phyloP scores from a whole-genome alignment of 2,329 filamentous ascomycete genomes.

The Fusarium albidum region DNA sequence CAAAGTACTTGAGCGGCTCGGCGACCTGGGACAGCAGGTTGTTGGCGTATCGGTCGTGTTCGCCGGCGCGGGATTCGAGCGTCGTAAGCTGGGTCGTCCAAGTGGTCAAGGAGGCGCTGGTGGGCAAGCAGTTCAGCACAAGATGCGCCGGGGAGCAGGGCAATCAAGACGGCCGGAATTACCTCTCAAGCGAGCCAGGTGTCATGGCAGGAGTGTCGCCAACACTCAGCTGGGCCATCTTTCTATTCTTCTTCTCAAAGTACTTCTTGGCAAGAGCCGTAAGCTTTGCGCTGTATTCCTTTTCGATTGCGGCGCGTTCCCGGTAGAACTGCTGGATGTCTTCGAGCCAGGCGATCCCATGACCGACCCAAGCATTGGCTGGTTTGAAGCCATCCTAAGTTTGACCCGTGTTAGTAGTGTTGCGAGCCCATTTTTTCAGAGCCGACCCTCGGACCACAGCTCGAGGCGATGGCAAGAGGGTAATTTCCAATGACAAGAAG shows the following conservation, averaged over 20 bases:
- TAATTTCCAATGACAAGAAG: neutral
- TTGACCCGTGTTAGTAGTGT: slow-evolving; percentile 16
- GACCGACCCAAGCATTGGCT: slow-evolving; percentile 88
- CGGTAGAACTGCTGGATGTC: slow-evolving; percentile 98
- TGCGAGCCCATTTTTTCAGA: slow-evolving; percentile 10
- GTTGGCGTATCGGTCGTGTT: slow-evolving; percentile 86
- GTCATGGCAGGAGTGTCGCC: slow-evolving; percentile 94
- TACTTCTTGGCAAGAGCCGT: slow-evolving; percentile 92
- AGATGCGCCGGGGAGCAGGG: slow-evolving; percentile 1
- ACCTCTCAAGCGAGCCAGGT: slow-evolving; percentile 93
- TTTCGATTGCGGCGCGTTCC: slow-evolving; percentile 92
- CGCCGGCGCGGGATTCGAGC: slow-evolving; percentile 84
- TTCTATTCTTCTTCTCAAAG: slow-evolving; percentile 95
- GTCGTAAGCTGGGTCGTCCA: slow-evolving; percentile 95
- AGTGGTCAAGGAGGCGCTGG: slow-evolving; percentile 90
- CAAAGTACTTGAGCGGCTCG: slow-evolving; percentile 82
- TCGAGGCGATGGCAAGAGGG: slow-evolving; percentile 21
- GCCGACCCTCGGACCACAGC: slow-evolving; percentile 12
- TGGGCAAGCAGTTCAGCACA: slow-evolving; percentile 35
- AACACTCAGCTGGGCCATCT: slow-evolving; percentile 86
- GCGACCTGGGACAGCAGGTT: slow-evolving; percentile 83
- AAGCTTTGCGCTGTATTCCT: slow-evolving; percentile 93
- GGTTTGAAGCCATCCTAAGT: slow-evolving; percentile 94
- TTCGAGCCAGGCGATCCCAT: slow-evolving; percentile 93
- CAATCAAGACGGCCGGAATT: slow-evolving; percentile 18